Base-by-base conservation (phyloP, 2,329 filamentous ascomycete species). In the Cytospora chrysosperma region DNA sequence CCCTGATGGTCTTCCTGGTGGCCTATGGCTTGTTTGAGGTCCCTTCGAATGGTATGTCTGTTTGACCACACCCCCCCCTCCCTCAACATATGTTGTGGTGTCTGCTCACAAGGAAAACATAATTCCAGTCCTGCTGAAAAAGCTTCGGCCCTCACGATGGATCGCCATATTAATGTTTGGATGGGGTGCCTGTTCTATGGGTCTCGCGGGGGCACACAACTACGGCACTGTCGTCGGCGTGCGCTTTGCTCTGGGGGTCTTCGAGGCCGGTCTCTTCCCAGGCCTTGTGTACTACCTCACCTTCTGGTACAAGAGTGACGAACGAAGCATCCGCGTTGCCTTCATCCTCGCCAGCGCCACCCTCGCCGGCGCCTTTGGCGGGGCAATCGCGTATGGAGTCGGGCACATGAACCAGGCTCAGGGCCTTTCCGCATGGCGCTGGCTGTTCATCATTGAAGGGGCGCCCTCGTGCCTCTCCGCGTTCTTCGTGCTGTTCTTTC, bases 251-350 rank as follows among this genome's bases (percentile, higher is more conserved):
- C 79, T 92, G 0, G 89, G 89, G 4, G 78, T 85, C 4, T 85
- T 90, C 43, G 89, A 92, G 75, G 88, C 87, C 5, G 89, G 88
- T 0, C 75, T 91, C 1, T 91, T 91, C 65, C 73, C 79, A 50
- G 80, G 65, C 5, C 19, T 67, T 49, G 65, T 67, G 1, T 69
- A 86, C 73, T 91, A 91, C 67, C 77, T 92, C 50, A 91, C 88
- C 0, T 85, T 91, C 67, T 91, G 89, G 81, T 92, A 92, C 72
- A 86, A 82, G 55, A 87, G 86, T 68, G 81, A 84, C 26, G 88
- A 92, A 73, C 81, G 90, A 8, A 88, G 87, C 30, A 75, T 91
- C 19, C 83, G 89, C 4, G 87, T 91, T 1, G 88, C 87, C 2
- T 88, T 90, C 64, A 82, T 92, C 1, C 88, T 91, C 64, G 84